Evolutionary conservation across 1,284 basidiomycete genomes (phyloP), one percentile per base, ranked within the genome.

Genomic region (Prillingera fragicola): DNA sequence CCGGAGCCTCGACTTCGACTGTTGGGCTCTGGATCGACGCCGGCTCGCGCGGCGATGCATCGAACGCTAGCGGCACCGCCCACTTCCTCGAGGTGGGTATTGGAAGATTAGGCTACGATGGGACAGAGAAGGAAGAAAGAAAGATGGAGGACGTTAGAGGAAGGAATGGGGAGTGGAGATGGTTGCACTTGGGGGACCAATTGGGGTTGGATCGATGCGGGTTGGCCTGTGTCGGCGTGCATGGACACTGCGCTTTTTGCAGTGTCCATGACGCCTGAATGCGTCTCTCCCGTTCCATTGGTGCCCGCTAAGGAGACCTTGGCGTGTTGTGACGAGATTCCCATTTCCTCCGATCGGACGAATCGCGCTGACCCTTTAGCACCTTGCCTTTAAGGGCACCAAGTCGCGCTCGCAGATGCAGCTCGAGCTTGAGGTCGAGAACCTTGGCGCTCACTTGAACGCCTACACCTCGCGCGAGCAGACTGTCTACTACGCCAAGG

Each of bases 21-120:
- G 91, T 98, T 35, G 95, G 95, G 60, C 86, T 97, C 47, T 99
- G 92, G 92, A 95, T 98, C 65, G 94, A 97, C 69, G 92, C 94
- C 50, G 95, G 95, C 57, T 94, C 89, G 53, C 81, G 95, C 51
- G 91, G 90, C 52, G 95, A 99, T 79, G 94, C 86, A 40, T 82
- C 87, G 73, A 82, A 81, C 71, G 95, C 86, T 41, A 95, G 87
- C 63, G 94, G 95, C 43, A 95, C 91, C 8, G 95, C 95, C 40
- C 95, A 98, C 75, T 99, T 99, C 79, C 80, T 98, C 49, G 95
- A 98, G 74, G 95, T 73, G 54, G 44, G 71, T 70, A 13, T n/a
- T n/a, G n/a, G n/a, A n/a, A n/a, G n/a, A n/a, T n/a, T 19, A 8
- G 5, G 6, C 15, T 21, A 4, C 9, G n/a, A n/a, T n/a, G n/a